Evolutionary conservation across 2,329 filamentous ascomycete genomes (phyloP).

Genomic region (Venturia carpophila): DNA sequence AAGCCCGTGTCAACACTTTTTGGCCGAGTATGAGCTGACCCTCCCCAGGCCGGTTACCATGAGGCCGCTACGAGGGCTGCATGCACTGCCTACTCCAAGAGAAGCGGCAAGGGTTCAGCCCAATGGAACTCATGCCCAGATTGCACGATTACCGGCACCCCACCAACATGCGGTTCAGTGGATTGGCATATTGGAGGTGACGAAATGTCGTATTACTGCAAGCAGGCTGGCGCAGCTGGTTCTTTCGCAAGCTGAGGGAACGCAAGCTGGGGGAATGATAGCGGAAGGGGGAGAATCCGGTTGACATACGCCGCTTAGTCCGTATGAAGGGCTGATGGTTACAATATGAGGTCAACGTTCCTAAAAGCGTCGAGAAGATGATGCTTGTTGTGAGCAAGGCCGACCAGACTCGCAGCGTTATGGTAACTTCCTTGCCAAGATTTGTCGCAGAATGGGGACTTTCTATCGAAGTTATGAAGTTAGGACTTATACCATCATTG

Average conservation of each 20-base stretch:
- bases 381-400: neutral
- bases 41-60: neutral
- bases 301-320: neutral
- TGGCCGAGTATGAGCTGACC: neutral
- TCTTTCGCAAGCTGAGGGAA: neutral
- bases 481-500: neutral
- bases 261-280: neutral
- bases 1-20: neutral
- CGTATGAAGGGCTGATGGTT: neutral
- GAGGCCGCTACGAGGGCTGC: neutral
- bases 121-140: conserved; percentile 1
- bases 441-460: neutral
- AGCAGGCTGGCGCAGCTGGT: neutral
- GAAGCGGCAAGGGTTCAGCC: neutral
- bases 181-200: neutral
- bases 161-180: neutral
- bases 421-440: neutral
- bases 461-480: neutral
- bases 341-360: neutral
- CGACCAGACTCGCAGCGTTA: neutral
- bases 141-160: neutral
- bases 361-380: neutral
- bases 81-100: neutral
- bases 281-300: neutral
- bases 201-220: neutral